These are phyloP conservation scores for Protea cynaroides DNA, from an alignment of 164 flowering plant genomes.

Conservation along the genomic window DNA sequence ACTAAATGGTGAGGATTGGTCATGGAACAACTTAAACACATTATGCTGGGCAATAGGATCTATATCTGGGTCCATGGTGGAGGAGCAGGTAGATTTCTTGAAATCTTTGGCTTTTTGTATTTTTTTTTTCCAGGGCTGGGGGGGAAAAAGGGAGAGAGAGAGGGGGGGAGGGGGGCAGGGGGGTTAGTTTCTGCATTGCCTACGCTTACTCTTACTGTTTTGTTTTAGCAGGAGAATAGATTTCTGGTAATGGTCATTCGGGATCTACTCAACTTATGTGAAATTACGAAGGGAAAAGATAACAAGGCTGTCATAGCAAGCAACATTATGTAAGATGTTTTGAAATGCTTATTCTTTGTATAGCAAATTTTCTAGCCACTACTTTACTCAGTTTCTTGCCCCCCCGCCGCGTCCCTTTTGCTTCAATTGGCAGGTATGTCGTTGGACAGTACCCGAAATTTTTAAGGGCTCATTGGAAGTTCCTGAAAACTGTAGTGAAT, in stretches of 20 bases:
- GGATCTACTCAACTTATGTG: constrained; percentile 90
- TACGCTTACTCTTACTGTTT: too few relatives aligned
- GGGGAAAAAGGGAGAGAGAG: too few relatives aligned
- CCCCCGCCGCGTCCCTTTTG: background rate
- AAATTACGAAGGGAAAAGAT: constrained; percentile 94
- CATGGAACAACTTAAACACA: constrained; percentile 96
- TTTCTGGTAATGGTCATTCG: constrained; percentile 98
- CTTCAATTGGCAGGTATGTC: constrained; percentile 69
- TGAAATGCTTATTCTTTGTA: background rate
- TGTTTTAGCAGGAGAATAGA: constrained; percentile 79
- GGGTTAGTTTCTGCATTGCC: too few relatives aligned
- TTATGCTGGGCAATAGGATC: constrained; percentile 99
- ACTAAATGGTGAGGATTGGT: constrained; percentile 94
- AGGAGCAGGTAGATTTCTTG: constrained; percentile 99
- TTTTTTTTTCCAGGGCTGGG: too few relatives aligned
- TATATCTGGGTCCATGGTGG: constrained; percentile 98
- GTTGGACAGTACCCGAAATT: constrained; percentile 97
- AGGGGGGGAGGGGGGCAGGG: too few relatives aligned
- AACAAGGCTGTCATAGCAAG: constrained; percentile 99
- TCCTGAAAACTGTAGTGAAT: constrained; percentile 96
- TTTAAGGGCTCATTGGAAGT: constrained; percentile 98
- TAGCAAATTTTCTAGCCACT: background rate
- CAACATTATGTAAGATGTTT: constrained; percentile 81
- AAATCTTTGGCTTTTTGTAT: too few relatives aligned
- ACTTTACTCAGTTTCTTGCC: background rate